A percentile compares a stretch with the other conserved stretches of the same genome.
Evolutionary conservation across 352 stramenopile genomes (phyloP).

Genomic region (Blastocystis sp.): DNA sequence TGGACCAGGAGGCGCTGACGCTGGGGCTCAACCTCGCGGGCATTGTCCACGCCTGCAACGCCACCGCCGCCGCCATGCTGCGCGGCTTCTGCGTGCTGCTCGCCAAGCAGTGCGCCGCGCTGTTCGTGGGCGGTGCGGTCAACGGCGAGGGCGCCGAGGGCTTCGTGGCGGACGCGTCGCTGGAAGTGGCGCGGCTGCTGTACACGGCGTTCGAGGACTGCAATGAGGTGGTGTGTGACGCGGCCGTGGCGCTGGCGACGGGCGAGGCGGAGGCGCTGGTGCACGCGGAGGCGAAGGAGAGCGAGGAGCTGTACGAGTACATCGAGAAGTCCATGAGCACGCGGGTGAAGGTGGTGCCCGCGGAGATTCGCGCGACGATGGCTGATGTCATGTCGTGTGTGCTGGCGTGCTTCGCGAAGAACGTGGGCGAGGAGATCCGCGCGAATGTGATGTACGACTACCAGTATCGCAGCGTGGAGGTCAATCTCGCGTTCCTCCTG

Average conservation of each 20-base stretch:
- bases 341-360: not conserved
- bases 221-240: not conserved
- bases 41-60: not conserved
- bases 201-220: conserved; percentile 21
- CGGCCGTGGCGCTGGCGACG: not conserved
- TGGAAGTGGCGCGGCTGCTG: not conserved
- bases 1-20: conserved; percentile 9
- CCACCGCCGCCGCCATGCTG: not conserved
- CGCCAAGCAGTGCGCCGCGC: not conserved
- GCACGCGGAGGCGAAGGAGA: not conserved
- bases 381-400: not conserved
- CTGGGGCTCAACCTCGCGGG: not conserved
- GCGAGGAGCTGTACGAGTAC: conserved; percentile 12
- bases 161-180: too few relatives aligned
- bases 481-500: conserved; percentile 34
- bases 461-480: conserved; percentile 7
- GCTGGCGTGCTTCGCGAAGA: conserved; percentile 24
- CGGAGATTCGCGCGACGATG: conserved; percentile 11
- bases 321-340: conserved; percentile 19
- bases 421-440: conserved; percentile 21
- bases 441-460: conserved; percentile 31
- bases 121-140: not conserved
- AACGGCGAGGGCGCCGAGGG: not conserved
- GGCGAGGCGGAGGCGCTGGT: not conserved
- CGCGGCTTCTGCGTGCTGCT: not conserved